These are phyloP conservation scores for Sextonia rubra DNA, from an alignment of 164 flowering plant species.

Conservation along the genomic window DNA sequence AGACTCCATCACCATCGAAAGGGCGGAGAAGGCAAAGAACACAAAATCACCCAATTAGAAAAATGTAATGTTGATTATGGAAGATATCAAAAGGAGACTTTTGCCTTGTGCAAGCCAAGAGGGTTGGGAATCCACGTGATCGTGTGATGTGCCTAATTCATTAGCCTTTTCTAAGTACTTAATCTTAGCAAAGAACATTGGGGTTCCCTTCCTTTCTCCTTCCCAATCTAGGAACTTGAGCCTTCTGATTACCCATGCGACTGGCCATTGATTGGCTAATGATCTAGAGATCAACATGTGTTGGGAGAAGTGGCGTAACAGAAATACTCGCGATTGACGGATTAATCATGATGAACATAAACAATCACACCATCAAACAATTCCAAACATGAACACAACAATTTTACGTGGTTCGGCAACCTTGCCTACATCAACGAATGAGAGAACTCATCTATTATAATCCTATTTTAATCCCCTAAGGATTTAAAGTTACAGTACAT, in stretches of 20 bases:
- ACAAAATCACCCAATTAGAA: background rate
- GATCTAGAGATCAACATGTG: background rate
- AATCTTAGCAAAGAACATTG: background rate
- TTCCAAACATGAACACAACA: too few relatives aligned
- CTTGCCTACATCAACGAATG: too few relatives aligned
- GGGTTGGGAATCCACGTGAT: slow-evolving; percentile 9
- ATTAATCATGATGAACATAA: too few relatives aligned
- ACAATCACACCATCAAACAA: too few relatives aligned
- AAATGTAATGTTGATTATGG: background rate
- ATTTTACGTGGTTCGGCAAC: too few relatives aligned
- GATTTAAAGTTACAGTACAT: too few relatives aligned
- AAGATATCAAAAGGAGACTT: background rate
- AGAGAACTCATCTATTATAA: too few relatives aligned
- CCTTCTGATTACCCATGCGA: background rate
- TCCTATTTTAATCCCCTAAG: too few relatives aligned
- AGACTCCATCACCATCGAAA: background rate
- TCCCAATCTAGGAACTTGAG: background rate
- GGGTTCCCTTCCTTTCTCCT: background rate
- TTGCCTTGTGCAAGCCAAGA: slow-evolving; percentile 3
- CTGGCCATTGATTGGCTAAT: background rate
- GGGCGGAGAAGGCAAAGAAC: too few relatives aligned
- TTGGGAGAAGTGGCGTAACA: too few relatives aligned
- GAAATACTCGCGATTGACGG: too few relatives aligned
- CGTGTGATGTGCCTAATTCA: slow-evolving; percentile 11
- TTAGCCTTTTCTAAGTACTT: background rate